Evolutionary conservation across 768 basidiomycete species (phyloP).

Genomic region (Pulveroboletus sp.): DNA sequence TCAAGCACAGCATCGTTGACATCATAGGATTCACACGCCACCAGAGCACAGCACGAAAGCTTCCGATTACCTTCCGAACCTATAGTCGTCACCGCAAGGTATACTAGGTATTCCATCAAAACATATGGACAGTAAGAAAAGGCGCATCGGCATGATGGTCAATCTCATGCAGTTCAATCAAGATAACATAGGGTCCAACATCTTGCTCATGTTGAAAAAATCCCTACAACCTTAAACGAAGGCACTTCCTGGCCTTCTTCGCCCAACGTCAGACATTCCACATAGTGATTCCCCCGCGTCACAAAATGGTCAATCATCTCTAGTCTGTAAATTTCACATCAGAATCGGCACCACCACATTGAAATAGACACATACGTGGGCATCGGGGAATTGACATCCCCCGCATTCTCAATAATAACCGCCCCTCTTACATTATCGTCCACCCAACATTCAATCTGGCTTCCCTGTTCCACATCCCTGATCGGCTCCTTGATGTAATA

Average conservation of each 20-base stretch:
- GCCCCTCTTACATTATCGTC: conserved; percentile 90
- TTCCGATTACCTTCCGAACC: no score
- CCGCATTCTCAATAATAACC: conserved; percentile 74
- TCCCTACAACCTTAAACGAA: conserved; percentile 87
- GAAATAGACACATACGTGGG: conserved; percentile 57
- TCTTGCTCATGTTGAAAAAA: conserved; percentile 67
- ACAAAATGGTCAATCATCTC: conserved; percentile 86
- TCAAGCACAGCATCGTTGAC: conserved; percentile 7
- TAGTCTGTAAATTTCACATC: conserved; percentile 66
- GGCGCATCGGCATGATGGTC: neutral
- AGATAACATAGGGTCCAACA: neutral
- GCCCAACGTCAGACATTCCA: conserved; percentile 86
- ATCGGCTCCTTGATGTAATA: conserved; percentile 83
- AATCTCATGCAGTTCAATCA: neutral
- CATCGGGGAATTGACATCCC: conserved; percentile 55
- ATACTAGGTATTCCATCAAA: neutral
- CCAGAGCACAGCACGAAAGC: no score
- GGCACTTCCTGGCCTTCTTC: conserved; percentile 81
- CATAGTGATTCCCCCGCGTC: conserved; percentile 84
- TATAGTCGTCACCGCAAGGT: no score
- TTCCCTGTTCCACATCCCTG: conserved; percentile 54
- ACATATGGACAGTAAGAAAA: neutral
- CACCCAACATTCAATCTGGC: conserved; percentile 90
- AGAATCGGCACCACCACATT: neutral
- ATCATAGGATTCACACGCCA: conserved; percentile 27